Conservation (phyloP, 1,284 basidiomycete genomes). For the Irpex lacteus region DNA sequence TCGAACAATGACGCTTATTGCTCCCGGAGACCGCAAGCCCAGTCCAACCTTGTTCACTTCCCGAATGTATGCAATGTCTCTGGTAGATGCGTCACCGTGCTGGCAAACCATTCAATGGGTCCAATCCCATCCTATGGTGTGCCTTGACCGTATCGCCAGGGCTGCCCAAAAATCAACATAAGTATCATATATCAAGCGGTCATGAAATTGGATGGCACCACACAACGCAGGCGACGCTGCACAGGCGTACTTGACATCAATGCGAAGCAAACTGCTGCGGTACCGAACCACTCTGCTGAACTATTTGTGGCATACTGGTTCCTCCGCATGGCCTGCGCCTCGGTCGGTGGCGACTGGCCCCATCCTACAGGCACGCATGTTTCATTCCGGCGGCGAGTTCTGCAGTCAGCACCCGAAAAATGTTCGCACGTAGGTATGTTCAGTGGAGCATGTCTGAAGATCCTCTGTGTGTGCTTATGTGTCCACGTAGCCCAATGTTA, state of each 20-base stretch:
- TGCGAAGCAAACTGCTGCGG: not conserved
- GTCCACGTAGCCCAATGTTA: not conserved
- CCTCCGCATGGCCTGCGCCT: too few species aligned
- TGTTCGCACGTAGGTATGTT: not conserved
- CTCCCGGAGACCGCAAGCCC: not conserved
- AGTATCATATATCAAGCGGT: not conserved
- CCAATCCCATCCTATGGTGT: not conserved
- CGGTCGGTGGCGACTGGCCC: too few species aligned
- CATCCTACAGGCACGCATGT: too few species aligned
- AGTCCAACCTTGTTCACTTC: not conserved
- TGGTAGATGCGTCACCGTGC: too few species aligned
- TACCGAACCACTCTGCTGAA: not conserved
- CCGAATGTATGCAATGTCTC: too few species aligned
- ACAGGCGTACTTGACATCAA: not conserved
- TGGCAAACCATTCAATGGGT: too few species aligned
- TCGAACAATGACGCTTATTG: not conserved
- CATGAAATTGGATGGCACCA: not conserved
- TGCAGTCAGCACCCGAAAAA: not conserved
- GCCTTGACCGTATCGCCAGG: not conserved
- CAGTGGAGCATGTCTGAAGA: not conserved
- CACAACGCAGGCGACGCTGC: not conserved
- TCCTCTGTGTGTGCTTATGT: not conserved
- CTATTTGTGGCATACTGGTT: not conserved
- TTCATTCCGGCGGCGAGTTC: too few species aligned
- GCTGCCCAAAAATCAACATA: not conserved